A percentile compares a stretch with the other conserved stretches of the same genome.
Evolutionary conservation across 2,329 filamentous ascomycete genomes (phyloP).

Genomic region (Neospermospora avenae): DNA sequence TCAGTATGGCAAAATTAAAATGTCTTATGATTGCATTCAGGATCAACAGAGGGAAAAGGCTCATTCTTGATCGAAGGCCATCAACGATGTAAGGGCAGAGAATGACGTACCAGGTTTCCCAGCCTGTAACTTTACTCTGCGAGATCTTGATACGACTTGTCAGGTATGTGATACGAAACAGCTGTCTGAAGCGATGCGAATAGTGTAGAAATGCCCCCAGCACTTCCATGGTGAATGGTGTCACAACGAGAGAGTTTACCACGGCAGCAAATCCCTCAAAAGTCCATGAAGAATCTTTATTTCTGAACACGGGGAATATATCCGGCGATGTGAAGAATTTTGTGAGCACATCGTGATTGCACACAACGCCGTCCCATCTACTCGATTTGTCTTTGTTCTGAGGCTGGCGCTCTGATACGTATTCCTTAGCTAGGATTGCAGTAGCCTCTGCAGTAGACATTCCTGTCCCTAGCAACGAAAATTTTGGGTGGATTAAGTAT

Average conservation of each 20-base stretch:
- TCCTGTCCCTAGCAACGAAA: background rate
- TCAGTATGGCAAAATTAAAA: too few species aligned
- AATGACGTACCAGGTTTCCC: background rate
- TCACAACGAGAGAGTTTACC: background rate
- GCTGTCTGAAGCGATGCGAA: background rate
- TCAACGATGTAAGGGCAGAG: too few species aligned
- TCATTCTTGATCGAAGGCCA: too few species aligned
- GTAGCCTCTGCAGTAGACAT: background rate
- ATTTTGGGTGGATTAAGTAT: background rate
- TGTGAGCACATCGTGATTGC: background rate
- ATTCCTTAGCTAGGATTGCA: background rate
- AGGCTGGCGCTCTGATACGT: background rate
- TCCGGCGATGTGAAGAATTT: conserved; percentile 12
- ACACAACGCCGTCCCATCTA: background rate
- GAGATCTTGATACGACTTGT: background rate
- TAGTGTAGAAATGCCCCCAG: conserved; percentile 4
- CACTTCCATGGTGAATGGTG: background rate
- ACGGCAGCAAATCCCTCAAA: background rate
- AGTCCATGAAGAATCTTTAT: background rate
- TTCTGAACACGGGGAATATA: conserved; percentile 7
- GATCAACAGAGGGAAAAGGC: too few species aligned
- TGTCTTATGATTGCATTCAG: too few species aligned
- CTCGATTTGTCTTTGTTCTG: background rate
- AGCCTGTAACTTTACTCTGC: background rate
- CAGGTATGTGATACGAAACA: background rate